These are phyloP conservation scores for Ulota crispa DNA, from an alignment of 225 moss, liverwort and hornwort genomes.

Conservation along the genomic window DNA sequence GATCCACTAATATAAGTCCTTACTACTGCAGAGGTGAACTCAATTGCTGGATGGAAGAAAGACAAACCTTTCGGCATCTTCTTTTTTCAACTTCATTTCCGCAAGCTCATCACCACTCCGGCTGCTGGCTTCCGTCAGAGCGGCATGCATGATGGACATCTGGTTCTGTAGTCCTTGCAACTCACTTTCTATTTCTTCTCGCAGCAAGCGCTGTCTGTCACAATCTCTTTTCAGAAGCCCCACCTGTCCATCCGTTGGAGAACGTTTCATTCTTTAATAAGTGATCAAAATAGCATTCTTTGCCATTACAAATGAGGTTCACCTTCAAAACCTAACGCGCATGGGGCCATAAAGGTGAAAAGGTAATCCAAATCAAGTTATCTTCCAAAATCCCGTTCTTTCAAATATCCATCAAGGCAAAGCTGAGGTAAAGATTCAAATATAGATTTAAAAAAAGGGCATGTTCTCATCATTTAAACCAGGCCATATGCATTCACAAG, in stretches of 20 bases:
- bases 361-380: neutral
- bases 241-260: constrained; percentile 18
- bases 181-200: constrained; percentile 70
- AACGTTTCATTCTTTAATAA: neutral
- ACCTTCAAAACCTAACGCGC: neutral
- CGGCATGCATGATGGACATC: constrained; percentile 56
- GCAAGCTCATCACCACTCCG: constrained; percentile 35
- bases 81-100: constrained; percentile 55
- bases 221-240: constrained; percentile 56
- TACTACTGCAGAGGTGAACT: neutral
- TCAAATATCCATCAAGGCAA: neutral
- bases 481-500: neutral
- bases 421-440: neutral
- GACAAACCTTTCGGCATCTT: constrained; percentile 68
- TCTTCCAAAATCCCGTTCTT: neutral
- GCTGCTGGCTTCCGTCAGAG: constrained; percentile 49
- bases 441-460: neutral
- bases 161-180: constrained; percentile 54
- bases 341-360: neutral
- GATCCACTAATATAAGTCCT: neutral
- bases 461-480: neutral
- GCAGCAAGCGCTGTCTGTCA: constrained; percentile 60
- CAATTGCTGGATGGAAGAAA: neutral
- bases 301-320: neutral
- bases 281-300: neutral